Conservation (phyloP, 805 yeast species). For the Nakazawaea peltata region DNA sequence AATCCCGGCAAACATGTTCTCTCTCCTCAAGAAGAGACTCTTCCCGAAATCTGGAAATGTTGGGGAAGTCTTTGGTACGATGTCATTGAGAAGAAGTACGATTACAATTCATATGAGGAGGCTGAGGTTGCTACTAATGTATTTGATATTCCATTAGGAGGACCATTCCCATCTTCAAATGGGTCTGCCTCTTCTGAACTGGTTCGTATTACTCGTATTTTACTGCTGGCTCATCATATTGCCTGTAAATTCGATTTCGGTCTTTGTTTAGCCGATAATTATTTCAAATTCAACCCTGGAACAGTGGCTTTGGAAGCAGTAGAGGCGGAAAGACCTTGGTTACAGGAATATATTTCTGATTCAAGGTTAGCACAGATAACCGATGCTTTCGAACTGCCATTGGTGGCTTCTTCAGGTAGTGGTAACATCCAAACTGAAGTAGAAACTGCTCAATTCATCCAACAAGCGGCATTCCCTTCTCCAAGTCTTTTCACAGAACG, state of each 20-base stretch:
- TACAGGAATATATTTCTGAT: constrained; percentile 21
- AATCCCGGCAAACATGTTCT: not conserved
- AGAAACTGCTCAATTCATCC: no score
- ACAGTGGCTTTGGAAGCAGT: not conserved
- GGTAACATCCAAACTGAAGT: no score
- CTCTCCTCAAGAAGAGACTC: constrained; percentile 34
- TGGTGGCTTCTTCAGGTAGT: no score
- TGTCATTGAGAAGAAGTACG: constrained; percentile 42
- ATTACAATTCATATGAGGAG: constrained; percentile 36
- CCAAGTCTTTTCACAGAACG: no score
- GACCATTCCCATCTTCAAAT: constrained; percentile 41
- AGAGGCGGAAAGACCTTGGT: not conserved
- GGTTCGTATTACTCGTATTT: constrained; percentile 42
- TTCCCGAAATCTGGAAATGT: constrained; percentile 76
- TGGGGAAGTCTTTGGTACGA: constrained; percentile 86
- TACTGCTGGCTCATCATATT: constrained; percentile 35
- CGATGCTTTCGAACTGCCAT: constrained; percentile 25
- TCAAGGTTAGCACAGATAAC: constrained; percentile 31
- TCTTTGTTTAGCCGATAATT: constrained; percentile 34
- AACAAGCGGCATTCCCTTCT: no score
- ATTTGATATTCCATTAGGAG: constrained; percentile 63
- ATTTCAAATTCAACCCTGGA: constrained; percentile 31
- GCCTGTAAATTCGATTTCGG: constrained; percentile 31
- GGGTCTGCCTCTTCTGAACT: no score
- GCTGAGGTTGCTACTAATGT: constrained; percentile 54